Base-by-base conservation (phyloP, 345 rosid genomes). In the Eutrema heterophyllum region DNA sequence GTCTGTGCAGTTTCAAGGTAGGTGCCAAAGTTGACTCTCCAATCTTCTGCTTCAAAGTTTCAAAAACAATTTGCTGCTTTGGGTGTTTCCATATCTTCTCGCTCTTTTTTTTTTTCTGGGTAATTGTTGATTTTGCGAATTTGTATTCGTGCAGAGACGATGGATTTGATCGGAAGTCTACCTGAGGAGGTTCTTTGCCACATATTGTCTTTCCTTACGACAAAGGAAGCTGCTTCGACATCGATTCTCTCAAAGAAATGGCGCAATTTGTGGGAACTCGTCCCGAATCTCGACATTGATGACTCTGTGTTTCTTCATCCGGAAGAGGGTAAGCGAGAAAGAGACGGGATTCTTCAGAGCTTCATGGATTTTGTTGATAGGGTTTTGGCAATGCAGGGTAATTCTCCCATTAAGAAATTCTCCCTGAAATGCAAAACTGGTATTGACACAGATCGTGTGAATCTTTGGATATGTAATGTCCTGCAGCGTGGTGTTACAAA, bases 311-410 rank as follows among this genome's bases (percentile, higher is more conserved):
- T 64, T 64, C 55, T 46, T 15, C 2, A 46, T 16, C 68, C 55
- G 0, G 43, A 64, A 30, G 30, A 63, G 10, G 68, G 68, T 44
- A 63, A 63, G 53, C 10, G 40, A 9, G 68, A 64, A 46, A 64
- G 43, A 24, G 32, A 18, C 0, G 56, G 30, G 1, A 48, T 64
- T 21, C 15, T 16, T 2, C 32, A 32, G 6, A 32, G 58, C 43
- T 50, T 65, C 35, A 13, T 65, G 58, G 70, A 50, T 38, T 67
- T 51, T 26, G 60, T 67, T 5, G 58, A 53, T 29, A 53, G 16
- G 10, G 58, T 53, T 1, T 5, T 50, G 11, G 3, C 18, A 13
- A 14, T 7, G 38, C 59, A 29, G 5, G 59, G 59, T 7, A 7
- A 53, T 2, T 3, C 59, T 3, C 59, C 59, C 5, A 53, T 53